Evolutionary conservation across 2,329 filamentous ascomycete genomes (phyloP).

Genomic region (Trichoderma cornu-damae): DNA sequence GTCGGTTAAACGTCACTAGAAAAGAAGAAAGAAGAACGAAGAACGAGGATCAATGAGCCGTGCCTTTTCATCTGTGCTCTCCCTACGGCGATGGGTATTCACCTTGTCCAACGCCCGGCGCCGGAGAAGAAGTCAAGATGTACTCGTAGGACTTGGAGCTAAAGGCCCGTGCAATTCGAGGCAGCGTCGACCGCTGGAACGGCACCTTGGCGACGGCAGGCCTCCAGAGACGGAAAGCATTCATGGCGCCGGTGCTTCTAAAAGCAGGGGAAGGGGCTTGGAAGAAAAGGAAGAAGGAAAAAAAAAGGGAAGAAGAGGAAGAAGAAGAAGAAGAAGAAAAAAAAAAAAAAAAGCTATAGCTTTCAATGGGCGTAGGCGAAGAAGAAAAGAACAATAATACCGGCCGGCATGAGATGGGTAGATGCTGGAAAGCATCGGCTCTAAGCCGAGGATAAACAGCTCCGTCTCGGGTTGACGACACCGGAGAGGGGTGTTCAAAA

Average conservation of each 20-base stretch:
- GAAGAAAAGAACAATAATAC: too few relatives aligned
- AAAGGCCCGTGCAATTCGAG: conserved; percentile 49
- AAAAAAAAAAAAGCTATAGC: neutral
- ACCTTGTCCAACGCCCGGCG: conserved; percentile 89
- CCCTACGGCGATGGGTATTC: conserved; percentile 23
- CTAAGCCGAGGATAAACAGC: conserved; percentile 26
- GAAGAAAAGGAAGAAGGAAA: neutral
- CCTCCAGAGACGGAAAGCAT: conserved; percentile 53
- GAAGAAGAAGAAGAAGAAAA: neutral
- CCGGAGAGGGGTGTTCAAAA: conserved; percentile 2
- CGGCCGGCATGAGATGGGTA: neutral
- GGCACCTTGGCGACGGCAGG: conserved; percentile 46
- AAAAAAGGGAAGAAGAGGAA: neutral
- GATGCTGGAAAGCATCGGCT: conserved; percentile 30
- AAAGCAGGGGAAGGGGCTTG: neutral
- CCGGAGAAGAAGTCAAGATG: conserved; percentile 75
- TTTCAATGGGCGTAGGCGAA: conserved; percentile 10
- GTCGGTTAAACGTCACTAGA: conserved; percentile 84
- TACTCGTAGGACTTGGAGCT: conserved; percentile 65
- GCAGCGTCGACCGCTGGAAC: conserved; percentile 53
- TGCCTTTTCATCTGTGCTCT: neutral
- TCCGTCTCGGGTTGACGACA: conserved; percentile 9
- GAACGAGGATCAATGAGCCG: neutral
- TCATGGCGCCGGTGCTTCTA: conserved; percentile 37
- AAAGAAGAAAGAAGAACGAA: conserved; percentile 5